Percentiles rank a stretch among this genome's conserved stretches.
phyloP scores from a whole-genome alignment of 2,329 filamentous ascomycete genomes.

The Intubia oerlemansii region DNA sequence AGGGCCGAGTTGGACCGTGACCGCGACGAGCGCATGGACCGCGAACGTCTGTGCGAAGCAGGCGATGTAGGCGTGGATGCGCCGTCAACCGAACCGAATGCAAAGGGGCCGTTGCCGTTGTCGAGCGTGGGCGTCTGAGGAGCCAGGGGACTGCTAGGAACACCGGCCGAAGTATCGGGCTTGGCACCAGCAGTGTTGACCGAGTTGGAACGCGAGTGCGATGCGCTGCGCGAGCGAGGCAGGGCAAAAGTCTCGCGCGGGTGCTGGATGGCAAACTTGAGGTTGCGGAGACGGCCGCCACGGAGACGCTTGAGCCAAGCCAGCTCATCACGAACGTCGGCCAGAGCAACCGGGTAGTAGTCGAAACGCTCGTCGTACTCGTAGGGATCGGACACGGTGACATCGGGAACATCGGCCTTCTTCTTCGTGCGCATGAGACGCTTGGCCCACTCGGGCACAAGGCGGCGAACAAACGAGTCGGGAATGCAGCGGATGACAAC shows the following conservation, averaged over 20 bases:
- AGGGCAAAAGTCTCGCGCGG: constrained; percentile 47
- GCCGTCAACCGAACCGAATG: no score
- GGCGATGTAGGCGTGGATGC: constrained; percentile 25
- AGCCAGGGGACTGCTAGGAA: no score
- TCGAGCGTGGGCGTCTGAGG: not conserved
- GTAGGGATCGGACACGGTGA: constrained; percentile 40
- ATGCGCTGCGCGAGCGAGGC: constrained; percentile 41
- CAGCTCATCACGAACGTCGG: constrained; percentile 61
- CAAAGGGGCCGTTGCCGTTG: no score
- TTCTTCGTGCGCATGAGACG: constrained; percentile 15
- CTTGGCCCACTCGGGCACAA: constrained; percentile 32
- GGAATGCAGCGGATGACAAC: constrained; percentile 66
- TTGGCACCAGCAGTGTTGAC: no score
- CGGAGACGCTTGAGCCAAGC: constrained; percentile 62
- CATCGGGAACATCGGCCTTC: constrained; percentile 21
- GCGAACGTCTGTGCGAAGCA: constrained; percentile 41
- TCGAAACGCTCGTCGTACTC: constrained; percentile 30
- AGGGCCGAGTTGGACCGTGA: constrained; percentile 49
- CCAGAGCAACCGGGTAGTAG: constrained; percentile 48
- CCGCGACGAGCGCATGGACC: constrained; percentile 30
- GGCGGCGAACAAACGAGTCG: constrained; percentile 37
- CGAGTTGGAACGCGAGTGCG: constrained; percentile 39
- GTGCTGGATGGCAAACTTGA: constrained; percentile 60
- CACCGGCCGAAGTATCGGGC: no score
- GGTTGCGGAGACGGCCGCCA: constrained; percentile 60